A percentile compares a stretch with the other conserved stretches of the same genome.
Evolutionary conservation across 108 stramenopile species (phyloP).

Genomic region (Discostella stelligeroides): DNA sequence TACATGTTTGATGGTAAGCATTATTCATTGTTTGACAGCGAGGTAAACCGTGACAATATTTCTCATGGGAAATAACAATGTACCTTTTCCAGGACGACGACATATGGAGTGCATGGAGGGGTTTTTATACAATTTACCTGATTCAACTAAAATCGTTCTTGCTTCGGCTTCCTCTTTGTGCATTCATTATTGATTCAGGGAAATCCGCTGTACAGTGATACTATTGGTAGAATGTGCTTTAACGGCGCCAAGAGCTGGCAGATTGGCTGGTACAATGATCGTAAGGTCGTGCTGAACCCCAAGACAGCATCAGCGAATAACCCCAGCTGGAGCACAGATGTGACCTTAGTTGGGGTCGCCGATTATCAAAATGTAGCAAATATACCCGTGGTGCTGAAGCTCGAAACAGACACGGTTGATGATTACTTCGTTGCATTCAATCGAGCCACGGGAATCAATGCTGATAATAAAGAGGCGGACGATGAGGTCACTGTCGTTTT

Average conservation of each 20-base stretch:
- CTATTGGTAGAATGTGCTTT: conserved; percentile 44
- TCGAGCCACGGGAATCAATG: conserved; percentile 29
- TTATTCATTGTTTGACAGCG: not conserved
- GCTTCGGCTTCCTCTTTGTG: not conserved
- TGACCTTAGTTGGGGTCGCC: conserved; percentile 37
- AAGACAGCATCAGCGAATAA: not conserved
- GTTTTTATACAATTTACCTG: no score
- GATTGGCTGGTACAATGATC: conserved; percentile 37
- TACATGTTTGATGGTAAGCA: conserved; percentile 34
- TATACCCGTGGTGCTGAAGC: conserved; percentile 22
- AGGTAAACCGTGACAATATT: no score
- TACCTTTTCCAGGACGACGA: no score
- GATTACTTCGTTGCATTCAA: conserved; percentile 49
- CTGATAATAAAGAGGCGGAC: conserved; percentile 27
- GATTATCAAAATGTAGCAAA: conserved; percentile 31
- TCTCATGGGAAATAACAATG: no score
- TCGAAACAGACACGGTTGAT: conserved; percentile 21
- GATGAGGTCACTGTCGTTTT: conserved; percentile 28
- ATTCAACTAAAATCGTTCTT: not conserved
- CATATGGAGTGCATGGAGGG: no score
- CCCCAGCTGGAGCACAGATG: not conserved
- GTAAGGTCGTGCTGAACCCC: conserved; percentile 16
- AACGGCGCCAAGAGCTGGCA: conserved; percentile 47
- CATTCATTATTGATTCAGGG: conserved; percentile 22
- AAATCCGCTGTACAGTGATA: conserved; percentile 40